These are phyloP conservation scores for Pichia californica DNA, from an alignment of 805 yeast species.

Conservation along the genomic window DNA sequence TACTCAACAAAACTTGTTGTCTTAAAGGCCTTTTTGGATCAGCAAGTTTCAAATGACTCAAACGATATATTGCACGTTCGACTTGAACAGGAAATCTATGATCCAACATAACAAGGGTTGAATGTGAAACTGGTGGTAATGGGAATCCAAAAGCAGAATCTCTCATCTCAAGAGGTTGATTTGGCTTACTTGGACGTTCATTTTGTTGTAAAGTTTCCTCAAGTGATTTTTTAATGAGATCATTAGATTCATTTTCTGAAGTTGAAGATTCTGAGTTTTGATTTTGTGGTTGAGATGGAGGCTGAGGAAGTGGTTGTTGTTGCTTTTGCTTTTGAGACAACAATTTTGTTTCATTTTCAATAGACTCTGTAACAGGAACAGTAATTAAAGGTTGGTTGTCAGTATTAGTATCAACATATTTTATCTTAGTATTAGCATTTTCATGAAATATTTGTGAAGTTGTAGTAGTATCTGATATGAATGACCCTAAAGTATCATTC, in stretches of 20 bases:
- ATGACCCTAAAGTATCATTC: too few species aligned
- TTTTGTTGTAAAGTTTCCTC: slow-evolving; percentile 24
- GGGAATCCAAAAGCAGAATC: slow-evolving; percentile 89
- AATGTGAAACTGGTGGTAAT: slow-evolving; percentile 69
- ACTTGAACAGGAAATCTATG: slow-evolving; percentile 90
- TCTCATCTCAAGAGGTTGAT: slow-evolving; percentile 52
- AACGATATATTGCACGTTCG: slow-evolving; percentile 89
- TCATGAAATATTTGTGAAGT: too few species aligned
- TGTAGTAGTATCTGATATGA: too few species aligned
- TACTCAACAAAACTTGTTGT: slow-evolving; percentile 88
- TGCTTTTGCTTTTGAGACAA: background rate
- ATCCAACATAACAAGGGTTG: slow-evolving; percentile 75
- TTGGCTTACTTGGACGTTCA: slow-evolving; percentile 36
- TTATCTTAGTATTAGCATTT: too few species aligned
- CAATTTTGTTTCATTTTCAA: too few species aligned
- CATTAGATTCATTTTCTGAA: slow-evolving; percentile 5
- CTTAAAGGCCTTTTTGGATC: slow-evolving; percentile 86
- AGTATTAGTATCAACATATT: too few species aligned
- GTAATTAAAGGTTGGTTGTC: too few species aligned
- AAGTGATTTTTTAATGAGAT: slow-evolving; percentile 9
- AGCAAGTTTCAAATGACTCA: slow-evolving; percentile 88
- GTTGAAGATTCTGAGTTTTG: background rate
- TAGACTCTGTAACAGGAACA: background rate
- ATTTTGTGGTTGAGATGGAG: too few species aligned
- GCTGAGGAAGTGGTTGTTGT: background rate